Conservation (phyloP, 139 green algal genomes). For the Pseudopediastrum boryanum region DNA sequence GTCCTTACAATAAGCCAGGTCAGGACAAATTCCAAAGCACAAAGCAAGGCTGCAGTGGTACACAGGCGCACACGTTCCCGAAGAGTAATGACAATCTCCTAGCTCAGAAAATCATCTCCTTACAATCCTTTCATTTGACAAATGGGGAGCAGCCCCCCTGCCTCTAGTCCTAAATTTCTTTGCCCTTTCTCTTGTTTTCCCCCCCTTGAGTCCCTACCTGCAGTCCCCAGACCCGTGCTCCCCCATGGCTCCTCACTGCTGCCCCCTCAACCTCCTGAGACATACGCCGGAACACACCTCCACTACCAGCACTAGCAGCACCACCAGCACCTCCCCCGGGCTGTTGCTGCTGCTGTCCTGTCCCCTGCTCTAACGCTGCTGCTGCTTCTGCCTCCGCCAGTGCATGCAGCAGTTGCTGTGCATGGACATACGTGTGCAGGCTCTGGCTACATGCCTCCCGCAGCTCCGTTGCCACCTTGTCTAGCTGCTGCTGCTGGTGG, state of each 20-base stretch:
- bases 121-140: background rate
- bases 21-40: background rate
- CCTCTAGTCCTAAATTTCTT: too few species aligned
- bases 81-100: too few species aligned
- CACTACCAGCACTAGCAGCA: constrained; percentile 25
- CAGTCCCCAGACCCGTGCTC: constrained; percentile 26
- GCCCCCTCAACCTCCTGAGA: constrained; percentile 57
- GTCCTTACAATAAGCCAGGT: background rate
- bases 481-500: constrained; percentile 14
- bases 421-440: constrained; percentile 78
- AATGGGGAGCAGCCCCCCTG: background rate
- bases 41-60: background rate
- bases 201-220: too few species aligned
- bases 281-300: constrained; percentile 56
- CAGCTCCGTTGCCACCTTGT: constrained; percentile 50
- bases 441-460: constrained; percentile 56
- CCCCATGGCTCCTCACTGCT: constrained; percentile 33
- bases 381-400: background rate
- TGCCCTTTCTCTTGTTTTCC: too few species aligned
- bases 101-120: background rate
- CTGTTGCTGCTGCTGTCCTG: background rate
- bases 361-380: background rate
- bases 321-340: background rate
- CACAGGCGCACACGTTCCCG: constrained; percentile 5
- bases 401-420: constrained; percentile 56